Conservation (phyloP, 176 grass and related monocot species). For the Cenchrus americanus region DNA sequence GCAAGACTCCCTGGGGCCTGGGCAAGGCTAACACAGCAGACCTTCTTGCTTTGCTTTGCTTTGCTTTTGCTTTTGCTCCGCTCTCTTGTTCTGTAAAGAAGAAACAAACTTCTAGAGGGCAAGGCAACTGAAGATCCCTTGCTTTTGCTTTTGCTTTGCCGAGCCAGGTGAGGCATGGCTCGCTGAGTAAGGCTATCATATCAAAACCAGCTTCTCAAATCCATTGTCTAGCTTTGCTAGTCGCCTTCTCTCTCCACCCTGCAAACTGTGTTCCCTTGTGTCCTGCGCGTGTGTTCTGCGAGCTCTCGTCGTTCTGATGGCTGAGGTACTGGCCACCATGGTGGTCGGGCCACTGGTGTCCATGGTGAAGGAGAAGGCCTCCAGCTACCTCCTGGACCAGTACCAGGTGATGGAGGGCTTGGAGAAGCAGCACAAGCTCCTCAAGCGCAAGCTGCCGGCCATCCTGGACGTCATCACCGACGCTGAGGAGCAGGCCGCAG, state of each 20-base stretch:
- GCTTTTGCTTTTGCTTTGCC: no score
- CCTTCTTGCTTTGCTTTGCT: no score
- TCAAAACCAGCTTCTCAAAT: no score
- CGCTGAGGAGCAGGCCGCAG: background rate
- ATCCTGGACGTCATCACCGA: background rate
- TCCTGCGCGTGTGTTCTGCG: background rate
- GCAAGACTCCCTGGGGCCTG: no score
- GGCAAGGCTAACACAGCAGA: no score
- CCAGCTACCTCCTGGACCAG: background rate
- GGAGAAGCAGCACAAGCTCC: background rate
- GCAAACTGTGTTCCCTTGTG: background rate
- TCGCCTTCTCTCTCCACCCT: background rate
- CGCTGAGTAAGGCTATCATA: no score
- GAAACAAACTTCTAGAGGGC: no score
- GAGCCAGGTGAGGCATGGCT: no score
- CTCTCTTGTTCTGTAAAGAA: no score
- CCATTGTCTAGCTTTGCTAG: no score
- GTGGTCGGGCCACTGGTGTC: background rate
- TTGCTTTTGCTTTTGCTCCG: no score
- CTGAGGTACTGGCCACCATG: background rate
- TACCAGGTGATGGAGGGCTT: background rate
- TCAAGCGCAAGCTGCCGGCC: background rate
- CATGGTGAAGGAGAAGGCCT: slow-evolving; percentile 7
- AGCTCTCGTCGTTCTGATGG: background rate
- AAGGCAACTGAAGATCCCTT: no score